Evolutionary conservation across 2,329 filamentous ascomycete species (phyloP).

Genomic region (Drechslerella coelobrocha): DNA sequence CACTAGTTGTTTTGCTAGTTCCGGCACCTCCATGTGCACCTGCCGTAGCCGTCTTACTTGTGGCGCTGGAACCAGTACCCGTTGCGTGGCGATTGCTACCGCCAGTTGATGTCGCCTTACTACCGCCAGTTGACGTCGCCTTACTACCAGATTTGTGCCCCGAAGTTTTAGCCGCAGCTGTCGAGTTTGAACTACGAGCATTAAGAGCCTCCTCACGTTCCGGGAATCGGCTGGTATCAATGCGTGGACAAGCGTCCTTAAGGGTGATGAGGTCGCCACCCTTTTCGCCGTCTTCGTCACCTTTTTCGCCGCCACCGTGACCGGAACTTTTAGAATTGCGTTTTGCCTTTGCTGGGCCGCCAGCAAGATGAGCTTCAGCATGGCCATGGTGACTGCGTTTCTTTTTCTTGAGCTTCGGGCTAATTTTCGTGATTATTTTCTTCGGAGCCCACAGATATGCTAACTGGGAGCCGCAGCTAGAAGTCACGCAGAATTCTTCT

Average conservation of each 20-base stretch:
- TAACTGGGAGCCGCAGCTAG: constrained; percentile 27
- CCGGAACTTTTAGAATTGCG: no score
- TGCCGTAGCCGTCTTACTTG: not conserved
- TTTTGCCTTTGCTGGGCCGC: no score
- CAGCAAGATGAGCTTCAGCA: not conserved
- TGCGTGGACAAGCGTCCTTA: constrained; percentile 23
- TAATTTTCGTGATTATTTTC: constrained; percentile 21
- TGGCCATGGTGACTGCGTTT: not conserved
- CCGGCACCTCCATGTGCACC: not conserved
- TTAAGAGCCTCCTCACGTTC: constrained; percentile 17
- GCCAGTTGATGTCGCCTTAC: no score
- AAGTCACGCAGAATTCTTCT: constrained; percentile 26
- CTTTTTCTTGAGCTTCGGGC: not conserved
- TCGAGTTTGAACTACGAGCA: not conserved
- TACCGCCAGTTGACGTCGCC: no score
- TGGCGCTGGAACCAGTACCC: not conserved
- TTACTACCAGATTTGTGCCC: no score
- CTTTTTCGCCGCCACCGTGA: not conserved
- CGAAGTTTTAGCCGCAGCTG: not conserved
- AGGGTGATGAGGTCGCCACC: constrained; percentile 8
- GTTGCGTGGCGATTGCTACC: no score
- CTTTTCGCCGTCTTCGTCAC: not conserved
- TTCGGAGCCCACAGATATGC: constrained; percentile 28
- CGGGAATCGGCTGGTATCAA: constrained; percentile 36
- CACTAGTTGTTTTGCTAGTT: not conserved